Conservation (phyloP, 225 moss, liverwort and hornwort species). For the Straminergon stramineum region DNA sequence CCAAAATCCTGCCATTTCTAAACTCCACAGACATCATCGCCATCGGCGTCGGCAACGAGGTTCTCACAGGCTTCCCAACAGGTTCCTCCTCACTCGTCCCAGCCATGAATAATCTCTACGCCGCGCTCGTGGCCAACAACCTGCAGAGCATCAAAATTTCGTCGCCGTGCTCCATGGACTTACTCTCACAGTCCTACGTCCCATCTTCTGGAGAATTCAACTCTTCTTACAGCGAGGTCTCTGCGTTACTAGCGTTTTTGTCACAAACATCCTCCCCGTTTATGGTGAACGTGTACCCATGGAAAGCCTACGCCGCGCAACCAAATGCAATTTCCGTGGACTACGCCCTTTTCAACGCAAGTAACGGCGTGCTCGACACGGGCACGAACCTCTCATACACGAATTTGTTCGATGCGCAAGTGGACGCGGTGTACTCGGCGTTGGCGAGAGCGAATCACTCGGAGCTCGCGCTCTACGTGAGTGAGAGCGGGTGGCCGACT, state of each 20-base stretch:
- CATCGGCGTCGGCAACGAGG: conserved; percentile 72
- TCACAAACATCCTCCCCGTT: conserved; percentile 39
- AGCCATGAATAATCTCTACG: conserved; percentile 62
- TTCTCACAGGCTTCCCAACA: conserved; percentile 13
- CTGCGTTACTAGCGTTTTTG: conserved; percentile 45
- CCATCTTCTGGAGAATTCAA: conserved; percentile 59
- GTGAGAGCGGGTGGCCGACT: conserved; percentile 82
- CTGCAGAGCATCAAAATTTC: conserved; percentile 58
- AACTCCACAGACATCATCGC: conserved; percentile 45
- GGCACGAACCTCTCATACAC: conserved; percentile 44
- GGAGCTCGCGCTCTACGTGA: conserved; percentile 40
- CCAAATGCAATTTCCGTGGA: conserved; percentile 38
- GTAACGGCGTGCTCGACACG: conserved; percentile 24
- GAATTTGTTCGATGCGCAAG: conserved; percentile 71
- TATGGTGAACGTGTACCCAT: conserved; percentile 81
- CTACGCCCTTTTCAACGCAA: conserved; percentile 66
- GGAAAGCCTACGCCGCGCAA: conserved; percentile 52
- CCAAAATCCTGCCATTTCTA: conserved; percentile 31
- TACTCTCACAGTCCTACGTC: conserved; percentile 43
- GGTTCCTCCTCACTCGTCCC: conserved; percentile 30
- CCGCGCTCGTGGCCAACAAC: conserved; percentile 40
- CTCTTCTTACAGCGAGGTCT: background rate
- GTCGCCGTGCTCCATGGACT: conserved; percentile 51
- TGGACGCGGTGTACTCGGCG: conserved; percentile 74
- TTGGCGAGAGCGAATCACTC: conserved; percentile 48